A percentile compares a stretch with the other conserved stretches of the same genome.
Evolutionary conservation across 2,329 filamentous ascomycete species (phyloP).

Genomic region (Ceratocystis destructans): DNA sequence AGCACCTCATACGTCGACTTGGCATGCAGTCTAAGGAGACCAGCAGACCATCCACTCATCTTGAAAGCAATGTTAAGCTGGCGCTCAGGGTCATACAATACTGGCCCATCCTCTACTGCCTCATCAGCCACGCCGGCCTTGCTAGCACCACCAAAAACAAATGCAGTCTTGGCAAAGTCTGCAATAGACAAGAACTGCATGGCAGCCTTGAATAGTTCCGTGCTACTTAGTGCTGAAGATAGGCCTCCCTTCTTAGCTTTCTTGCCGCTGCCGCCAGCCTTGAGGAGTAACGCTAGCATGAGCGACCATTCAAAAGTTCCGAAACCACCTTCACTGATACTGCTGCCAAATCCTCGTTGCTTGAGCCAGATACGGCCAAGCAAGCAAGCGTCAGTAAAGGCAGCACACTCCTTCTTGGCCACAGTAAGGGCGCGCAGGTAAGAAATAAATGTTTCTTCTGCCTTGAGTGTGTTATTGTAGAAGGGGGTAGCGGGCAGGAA

Average conservation of each 20-base stretch:
- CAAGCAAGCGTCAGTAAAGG: slow-evolving; percentile 71
- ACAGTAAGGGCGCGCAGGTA: slow-evolving; percentile 65
- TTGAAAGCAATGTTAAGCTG: slow-evolving; percentile 78
- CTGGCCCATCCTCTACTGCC: slow-evolving; percentile 40
- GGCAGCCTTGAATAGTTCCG: slow-evolving; percentile 86
- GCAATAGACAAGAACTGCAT: slow-evolving; percentile 72
- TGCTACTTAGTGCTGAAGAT: slow-evolving; percentile 70
- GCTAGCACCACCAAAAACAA: slow-evolving; percentile 33
- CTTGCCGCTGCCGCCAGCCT: slow-evolving; percentile 45
- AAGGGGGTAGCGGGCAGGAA: slow-evolving; percentile 50
- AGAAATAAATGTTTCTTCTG: slow-evolving; percentile 56
- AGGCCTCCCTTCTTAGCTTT: slow-evolving; percentile 45
- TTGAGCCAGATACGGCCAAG: slow-evolving; percentile 80
- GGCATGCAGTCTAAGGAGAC: slow-evolving; percentile 59
- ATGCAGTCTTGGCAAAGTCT: slow-evolving; percentile 55
- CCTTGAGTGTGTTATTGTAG: slow-evolving; percentile 76
- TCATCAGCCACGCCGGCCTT: slow-evolving; percentile 25
- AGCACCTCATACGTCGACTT: slow-evolving; percentile 60
- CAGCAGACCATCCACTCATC: slow-evolving; percentile 76
- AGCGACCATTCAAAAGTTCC: slow-evolving; percentile 83
- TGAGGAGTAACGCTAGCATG: slow-evolving; percentile 66
- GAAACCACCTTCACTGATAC: slow-evolving; percentile 66
- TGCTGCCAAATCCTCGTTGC: slow-evolving; percentile 66
- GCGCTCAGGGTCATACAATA: slow-evolving; percentile 63
- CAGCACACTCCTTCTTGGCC: slow-evolving; percentile 53